A percentile compares a stretch with the other conserved stretches of the same genome.
These are phyloP conservation scores for Aspergillus tanneri DNA, from an alignment of 2,329 filamentous ascomycete species.

Conservation along the genomic window DNA sequence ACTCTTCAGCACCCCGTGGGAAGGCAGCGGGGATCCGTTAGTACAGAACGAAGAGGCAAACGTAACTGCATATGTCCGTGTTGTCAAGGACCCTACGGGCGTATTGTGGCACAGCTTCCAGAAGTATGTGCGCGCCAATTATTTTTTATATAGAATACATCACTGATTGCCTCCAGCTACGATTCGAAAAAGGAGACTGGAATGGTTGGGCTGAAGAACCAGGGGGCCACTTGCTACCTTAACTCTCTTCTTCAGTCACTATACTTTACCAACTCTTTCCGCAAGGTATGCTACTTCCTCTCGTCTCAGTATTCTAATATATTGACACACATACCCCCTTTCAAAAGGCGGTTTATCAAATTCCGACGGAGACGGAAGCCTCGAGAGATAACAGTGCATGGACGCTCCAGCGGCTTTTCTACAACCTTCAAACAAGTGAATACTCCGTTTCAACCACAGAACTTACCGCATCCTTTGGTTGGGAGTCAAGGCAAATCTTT, in stretches of 20 bases:
- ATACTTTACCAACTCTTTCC: constrained; percentile 88
- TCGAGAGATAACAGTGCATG: constrained; percentile 86
- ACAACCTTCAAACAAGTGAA: constrained; percentile 84
- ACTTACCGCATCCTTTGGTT: constrained; percentile 93
- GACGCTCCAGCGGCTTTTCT: constrained; percentile 89
- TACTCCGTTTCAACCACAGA: constrained; percentile 85
- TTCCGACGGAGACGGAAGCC: constrained; percentile 83
- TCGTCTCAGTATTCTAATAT: not conserved
- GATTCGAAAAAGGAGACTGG: constrained; percentile 99
- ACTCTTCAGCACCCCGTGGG: constrained; percentile 78
- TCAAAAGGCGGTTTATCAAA: constrained; percentile 84
- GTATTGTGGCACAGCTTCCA: constrained; percentile 51
- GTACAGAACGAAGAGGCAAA: constrained; percentile 50
- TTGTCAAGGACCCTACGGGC: constrained; percentile 51
- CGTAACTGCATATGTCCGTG: constrained; percentile 49
- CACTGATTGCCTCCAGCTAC: constrained; percentile 60
- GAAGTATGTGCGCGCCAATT: constrained; percentile 32
- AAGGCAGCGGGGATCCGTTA: constrained; percentile 61
- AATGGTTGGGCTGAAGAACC: constrained; percentile 94
- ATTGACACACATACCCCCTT: constrained; percentile 3
- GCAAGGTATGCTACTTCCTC: constrained; percentile 62
- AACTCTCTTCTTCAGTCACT: constrained; percentile 82
- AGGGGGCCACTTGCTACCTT: constrained; percentile 87
- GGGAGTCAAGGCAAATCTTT: constrained; percentile 97
- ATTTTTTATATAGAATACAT: constrained; percentile 29